Percentiles rank a stretch among this genome's conserved stretches.
Evolutionary conservation across 177 flowering plant species (phyloP).

Genomic region (Vitis hybrid): DNA sequence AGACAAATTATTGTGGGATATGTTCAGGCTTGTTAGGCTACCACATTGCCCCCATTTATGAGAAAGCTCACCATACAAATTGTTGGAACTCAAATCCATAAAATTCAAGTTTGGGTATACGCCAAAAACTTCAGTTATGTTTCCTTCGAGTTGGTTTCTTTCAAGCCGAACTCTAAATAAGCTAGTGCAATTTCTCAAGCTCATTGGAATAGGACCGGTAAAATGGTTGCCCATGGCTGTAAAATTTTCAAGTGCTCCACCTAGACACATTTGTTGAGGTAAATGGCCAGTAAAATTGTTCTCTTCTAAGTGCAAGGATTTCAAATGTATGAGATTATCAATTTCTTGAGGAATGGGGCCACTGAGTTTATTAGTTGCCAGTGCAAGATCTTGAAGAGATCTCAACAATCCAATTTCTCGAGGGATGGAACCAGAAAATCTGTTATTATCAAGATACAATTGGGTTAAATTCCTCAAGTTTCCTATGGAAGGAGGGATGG

Average conservation of each 20-base stretch:
- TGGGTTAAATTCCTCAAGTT: too few species aligned
- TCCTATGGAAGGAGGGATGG: too few species aligned
- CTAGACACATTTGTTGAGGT: conserved; percentile 17
- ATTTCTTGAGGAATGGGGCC: conserved; percentile 17
- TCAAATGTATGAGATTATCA: conserved; percentile 16
- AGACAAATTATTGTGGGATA: conserved; percentile 8
- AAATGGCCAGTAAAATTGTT: conserved; percentile 14
- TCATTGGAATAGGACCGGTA: conserved; percentile 13
- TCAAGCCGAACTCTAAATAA: conserved; percentile 17
- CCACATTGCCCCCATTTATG: conserved; percentile 21
- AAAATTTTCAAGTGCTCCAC: conserved; percentile 11
- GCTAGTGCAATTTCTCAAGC: conserved; percentile 23
- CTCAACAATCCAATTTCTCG: too few species aligned
- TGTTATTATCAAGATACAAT: too few species aligned
- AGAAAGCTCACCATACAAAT: conserved; percentile 18
- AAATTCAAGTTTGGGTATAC: conserved; percentile 19
- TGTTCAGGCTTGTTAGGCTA: conserved; percentile 3
- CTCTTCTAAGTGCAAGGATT: conserved; percentile 6
- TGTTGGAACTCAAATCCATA: conserved; percentile 21
- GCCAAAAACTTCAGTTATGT: conserved; percentile 21
- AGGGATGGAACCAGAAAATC: too few species aligned
- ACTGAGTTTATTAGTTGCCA: too few species aligned
- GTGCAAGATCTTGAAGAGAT: too few species aligned
- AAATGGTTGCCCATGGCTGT: conserved; percentile 12
- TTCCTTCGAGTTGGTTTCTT: conserved; percentile 15